Evolutionary conservation across 192 early-diverging fungal species (phyloP), one percentile per base, ranked within the genome.

Genomic region (Backusella macrospora): DNA sequence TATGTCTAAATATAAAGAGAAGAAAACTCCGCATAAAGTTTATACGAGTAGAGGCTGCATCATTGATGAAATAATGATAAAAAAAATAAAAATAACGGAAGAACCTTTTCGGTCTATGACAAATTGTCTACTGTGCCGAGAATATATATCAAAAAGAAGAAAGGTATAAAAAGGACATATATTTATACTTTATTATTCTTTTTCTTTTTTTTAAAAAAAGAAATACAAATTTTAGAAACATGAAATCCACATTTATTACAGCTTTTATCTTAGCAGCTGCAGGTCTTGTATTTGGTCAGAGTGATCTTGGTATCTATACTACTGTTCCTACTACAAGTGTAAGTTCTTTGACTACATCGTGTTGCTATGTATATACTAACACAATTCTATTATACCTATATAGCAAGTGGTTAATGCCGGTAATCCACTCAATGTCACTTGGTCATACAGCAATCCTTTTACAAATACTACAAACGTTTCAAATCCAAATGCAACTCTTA

Each of bases 381-480:
- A 43, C 10, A 6, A 43, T 43, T 43, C 1, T 43, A 9, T 6
- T 43, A 43, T 43, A 43, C 34, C 1, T n/a, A 6, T n/a, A 65
- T 65, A 65, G 38, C 63, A 65, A 65, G 16, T 65, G 14, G 63
- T 59, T 59, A 59, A 59, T 59, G 21, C 52, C 0, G 71, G 71
- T 21, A 43, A 23, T 37, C 16, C 14, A 14, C 44, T 44, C 18
- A 45, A 45, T 21, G 38, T 73, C n/a, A 73, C 71, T 45, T 73
- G 71, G 52, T 23, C 52, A 59, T 59, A 4, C 5, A 59, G 9
- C 52, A 59, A 59, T 26, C 52, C 52, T 1, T 59, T 59, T 23
- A 26, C 21, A 59, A 23, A 10, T 9, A 12, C 21, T 26, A 23
- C 21, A 18, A 18, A 10, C 21, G 9, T 9, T 10, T 13, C 21